Evolutionary conservation across 495 filamentous ascomycete genomes (phyloP).

Genomic region (Bryoglossum gracile): DNA sequence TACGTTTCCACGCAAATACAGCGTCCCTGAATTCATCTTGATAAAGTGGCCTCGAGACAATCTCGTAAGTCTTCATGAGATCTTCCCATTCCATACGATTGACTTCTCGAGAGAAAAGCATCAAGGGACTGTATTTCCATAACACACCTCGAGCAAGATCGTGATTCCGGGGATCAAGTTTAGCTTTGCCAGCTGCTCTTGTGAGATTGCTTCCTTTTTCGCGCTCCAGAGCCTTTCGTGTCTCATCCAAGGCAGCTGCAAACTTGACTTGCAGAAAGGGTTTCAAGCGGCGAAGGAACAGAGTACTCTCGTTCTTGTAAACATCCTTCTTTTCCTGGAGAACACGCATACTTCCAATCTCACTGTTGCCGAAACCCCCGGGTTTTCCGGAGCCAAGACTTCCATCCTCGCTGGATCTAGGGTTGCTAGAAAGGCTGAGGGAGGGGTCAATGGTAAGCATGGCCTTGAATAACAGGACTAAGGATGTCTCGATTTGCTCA

Average conservation of each 20-base stretch:
- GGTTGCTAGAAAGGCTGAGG: conserved; percentile 22
- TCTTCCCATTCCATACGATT: conserved; percentile 73
- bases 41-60: conserved; percentile 65
- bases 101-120: conserved; percentile 80
- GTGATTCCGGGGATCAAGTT: conserved; percentile 46
- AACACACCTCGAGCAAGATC: conserved; percentile 48
- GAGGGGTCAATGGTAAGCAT: conserved; percentile 87
- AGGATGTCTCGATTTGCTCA: conserved; percentile 63
- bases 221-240: conserved; percentile 47
- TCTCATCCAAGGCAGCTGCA: conserved; percentile 61
- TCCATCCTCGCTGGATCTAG: conserved; percentile 27
- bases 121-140: conserved; percentile 77
- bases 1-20: conserved; percentile 71
- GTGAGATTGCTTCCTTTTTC: conserved; percentile 24
- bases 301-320: conserved; percentile 61
- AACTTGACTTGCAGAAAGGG: conserved; percentile 78
- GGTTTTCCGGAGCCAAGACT: conserved; percentile 42
- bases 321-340: conserved; percentile 88
- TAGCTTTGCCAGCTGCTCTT: conserved; percentile 39
- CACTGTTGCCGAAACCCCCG: conserved; percentile 58
- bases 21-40: conserved; percentile 78
- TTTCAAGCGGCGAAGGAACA: conserved; percentile 70
- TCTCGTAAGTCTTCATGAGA: conserved; percentile 71
- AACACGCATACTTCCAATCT: conserved; percentile 85
- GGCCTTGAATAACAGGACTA: conserved; percentile 85